A percentile compares a stretch with the other conserved stretches of the same genome.
phyloP scores from a whole-genome alignment of 1,139 yeast genomes.

The Barnettozyma hawaiiensis region DNA sequence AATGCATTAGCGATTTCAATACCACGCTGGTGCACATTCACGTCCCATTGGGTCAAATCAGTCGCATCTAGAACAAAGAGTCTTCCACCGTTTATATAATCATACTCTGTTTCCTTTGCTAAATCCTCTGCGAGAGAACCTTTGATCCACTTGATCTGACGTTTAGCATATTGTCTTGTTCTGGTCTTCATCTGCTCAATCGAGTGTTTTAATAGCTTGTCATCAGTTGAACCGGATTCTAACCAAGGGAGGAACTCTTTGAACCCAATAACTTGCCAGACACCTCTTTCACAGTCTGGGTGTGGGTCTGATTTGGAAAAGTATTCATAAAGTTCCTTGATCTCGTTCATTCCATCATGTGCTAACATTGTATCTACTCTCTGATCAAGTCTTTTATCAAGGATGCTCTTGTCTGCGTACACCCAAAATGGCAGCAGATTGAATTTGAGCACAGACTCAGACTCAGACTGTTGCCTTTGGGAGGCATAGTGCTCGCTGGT shows the following conservation, averaged over 20 bases:
- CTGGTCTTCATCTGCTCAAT: slow-evolving; percentile 73
- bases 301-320: slow-evolving; percentile 31
- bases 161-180: slow-evolving; percentile 82
- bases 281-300: slow-evolving; percentile 63
- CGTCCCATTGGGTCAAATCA: slow-evolving; percentile 55
- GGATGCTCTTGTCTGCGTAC: slow-evolving; percentile 56
- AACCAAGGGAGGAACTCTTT: slow-evolving; percentile 89
- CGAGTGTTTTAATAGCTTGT: slow-evolving; percentile 38
- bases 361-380: slow-evolving; percentile 82
- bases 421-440: slow-evolving; percentile 80
- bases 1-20: slow-evolving; percentile 42
- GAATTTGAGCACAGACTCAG: slow-evolving; percentile 49
- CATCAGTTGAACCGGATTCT: slow-evolving; percentile 25
- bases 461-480: slow-evolving; percentile 48
- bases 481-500: slow-evolving; percentile 67
- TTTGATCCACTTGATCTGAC: slow-evolving; percentile 90
- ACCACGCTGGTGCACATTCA: slow-evolving; percentile 53
- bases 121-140: slow-evolving; percentile 65
- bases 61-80: slow-evolving; percentile 74
- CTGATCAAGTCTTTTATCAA: slow-evolving; percentile 60
- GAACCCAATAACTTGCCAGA: slow-evolving; percentile 95
- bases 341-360: slow-evolving; percentile 64
- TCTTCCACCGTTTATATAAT: slow-evolving; percentile 53
- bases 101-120: slow-evolving; percentile 42
- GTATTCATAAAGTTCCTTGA: slow-evolving; percentile 47